Percentiles rank a stretch among this genome's conserved stretches.
Conservation (phyloP, 768 basidiomycete species). For the Lactarius hatsudake region DNA sequence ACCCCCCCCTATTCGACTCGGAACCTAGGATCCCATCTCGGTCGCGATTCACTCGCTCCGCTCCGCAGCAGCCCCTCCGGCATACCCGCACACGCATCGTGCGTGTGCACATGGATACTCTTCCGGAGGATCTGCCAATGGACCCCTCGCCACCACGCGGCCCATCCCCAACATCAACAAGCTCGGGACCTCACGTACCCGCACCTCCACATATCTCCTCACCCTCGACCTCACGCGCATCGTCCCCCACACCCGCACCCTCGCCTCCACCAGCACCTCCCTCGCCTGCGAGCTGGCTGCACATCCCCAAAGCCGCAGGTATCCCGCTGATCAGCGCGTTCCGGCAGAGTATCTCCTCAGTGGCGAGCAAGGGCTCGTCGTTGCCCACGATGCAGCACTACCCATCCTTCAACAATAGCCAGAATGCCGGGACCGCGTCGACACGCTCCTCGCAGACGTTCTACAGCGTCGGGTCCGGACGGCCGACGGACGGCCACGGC, state of each 20-base stretch:
- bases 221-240: neutral
- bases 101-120: conserved; percentile 22
- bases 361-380: conserved; percentile 8
- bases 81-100: conserved; percentile 23
- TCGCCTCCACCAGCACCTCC: conserved; percentile 7
- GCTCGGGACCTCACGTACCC: neutral
- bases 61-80: conserved; percentile 20
- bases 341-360: conserved; percentile 24
- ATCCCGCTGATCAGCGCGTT: conserved; percentile 28
- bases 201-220: neutral
- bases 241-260: neutral
- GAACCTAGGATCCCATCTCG: conserved; percentile 6
- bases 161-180: conserved; percentile 9
- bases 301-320: conserved; percentile 20
- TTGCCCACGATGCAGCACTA: conserved; percentile 27
- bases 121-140: conserved; percentile 20
- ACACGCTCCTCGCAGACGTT: conserved; percentile 21
- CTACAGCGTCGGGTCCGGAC: conserved; percentile 15
- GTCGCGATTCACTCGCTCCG: conserved; percentile 7
- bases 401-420: conserved; percentile 18
- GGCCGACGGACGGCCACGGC: neutral
- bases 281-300: conserved; percentile 25
- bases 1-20: conserved; percentile 3
- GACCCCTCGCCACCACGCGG: neutral
- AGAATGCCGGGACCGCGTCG: conserved; percentile 11